Evolutionary conservation across 495 filamentous ascomycete genomes (phyloP).

Genomic region (Lophiostoma macrostomum): DNA sequence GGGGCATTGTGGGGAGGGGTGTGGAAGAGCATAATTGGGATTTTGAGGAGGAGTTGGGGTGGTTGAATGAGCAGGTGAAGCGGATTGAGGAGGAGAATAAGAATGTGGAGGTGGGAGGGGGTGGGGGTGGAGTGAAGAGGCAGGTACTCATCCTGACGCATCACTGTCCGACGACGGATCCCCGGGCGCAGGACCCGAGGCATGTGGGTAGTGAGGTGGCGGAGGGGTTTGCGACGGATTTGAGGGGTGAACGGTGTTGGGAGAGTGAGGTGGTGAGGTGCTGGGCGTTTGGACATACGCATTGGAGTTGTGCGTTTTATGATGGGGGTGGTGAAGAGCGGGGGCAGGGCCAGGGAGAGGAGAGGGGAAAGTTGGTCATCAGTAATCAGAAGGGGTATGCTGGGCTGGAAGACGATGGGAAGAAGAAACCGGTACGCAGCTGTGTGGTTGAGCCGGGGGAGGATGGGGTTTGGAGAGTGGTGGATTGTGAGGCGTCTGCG

Average conservation of each 20-base stretch:
- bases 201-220: conserved; percentile 45
- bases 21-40: conserved; percentile 45
- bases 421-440: too few species aligned
- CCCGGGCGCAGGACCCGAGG: conserved; percentile 41
- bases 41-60: conserved; percentile 46
- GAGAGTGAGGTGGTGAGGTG: conserved; percentile 44
- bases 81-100: conserved; percentile 38
- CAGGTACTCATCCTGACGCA: conserved; percentile 53
- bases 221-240: conserved; percentile 49
- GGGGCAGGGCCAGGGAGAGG: too few species aligned
- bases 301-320: conserved; percentile 50
- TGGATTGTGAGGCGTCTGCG: too few species aligned
- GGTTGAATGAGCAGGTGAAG: conserved; percentile 51
- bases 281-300: conserved; percentile 42
- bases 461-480: too few species aligned
- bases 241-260: conserved; percentile 48
- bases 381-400: conserved; percentile 30
- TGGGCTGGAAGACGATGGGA: too few species aligned
- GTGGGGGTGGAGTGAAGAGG: conserved; percentile 8
- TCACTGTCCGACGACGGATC: conserved; percentile 47
- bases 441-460: too few species aligned
- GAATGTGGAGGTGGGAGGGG: too few species aligned
- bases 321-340: conserved; percentile 19
- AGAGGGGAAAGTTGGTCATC: conserved; percentile 19
- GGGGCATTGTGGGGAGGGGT: conserved; percentile 45